Conservation (phyloP, 169 alveolate species). For the Cryptosporidium ryanae region DNA sequence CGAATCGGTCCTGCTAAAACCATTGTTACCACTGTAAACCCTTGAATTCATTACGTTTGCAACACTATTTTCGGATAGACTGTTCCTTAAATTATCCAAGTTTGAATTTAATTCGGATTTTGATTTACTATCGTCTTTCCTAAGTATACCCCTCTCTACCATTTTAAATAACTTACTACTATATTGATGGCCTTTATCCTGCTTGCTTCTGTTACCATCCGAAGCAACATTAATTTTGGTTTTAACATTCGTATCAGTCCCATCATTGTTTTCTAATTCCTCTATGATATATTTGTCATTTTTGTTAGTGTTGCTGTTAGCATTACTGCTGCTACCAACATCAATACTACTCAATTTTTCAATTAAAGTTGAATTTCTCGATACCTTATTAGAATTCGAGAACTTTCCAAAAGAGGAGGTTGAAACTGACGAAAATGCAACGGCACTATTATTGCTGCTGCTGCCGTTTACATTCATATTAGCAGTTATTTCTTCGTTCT, state of each 20-base stretch:
- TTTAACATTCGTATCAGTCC: no score
- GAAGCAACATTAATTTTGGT: no score
- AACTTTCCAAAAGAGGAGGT: slow-evolving; percentile 26
- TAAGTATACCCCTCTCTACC: neutral
- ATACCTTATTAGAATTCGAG: slow-evolving; percentile 10
- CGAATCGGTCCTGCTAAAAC: no score
- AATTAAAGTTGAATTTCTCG: neutral
- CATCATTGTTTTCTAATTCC: no score
- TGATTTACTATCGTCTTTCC: neutral
- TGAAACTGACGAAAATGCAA: neutral
- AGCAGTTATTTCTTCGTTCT: slow-evolving; percentile 35
- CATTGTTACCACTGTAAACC: neutral
- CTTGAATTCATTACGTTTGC: no score
- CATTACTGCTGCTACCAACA: neutral
- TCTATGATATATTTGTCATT: no score
- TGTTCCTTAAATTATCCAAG: slow-evolving; percentile 2
- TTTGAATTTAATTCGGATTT: slow-evolving; percentile 9
- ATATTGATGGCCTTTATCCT: no score
- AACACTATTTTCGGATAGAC: neutral
- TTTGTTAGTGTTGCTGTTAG: no score
- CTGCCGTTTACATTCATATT: neutral
- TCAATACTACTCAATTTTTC: neutral
- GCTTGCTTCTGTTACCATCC: no score
- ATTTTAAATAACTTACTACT: neutral
- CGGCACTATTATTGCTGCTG: no score